Base-by-base conservation (phyloP, 768 basidiomycete genomes). In the Mycena rebaudengoi region DNA sequence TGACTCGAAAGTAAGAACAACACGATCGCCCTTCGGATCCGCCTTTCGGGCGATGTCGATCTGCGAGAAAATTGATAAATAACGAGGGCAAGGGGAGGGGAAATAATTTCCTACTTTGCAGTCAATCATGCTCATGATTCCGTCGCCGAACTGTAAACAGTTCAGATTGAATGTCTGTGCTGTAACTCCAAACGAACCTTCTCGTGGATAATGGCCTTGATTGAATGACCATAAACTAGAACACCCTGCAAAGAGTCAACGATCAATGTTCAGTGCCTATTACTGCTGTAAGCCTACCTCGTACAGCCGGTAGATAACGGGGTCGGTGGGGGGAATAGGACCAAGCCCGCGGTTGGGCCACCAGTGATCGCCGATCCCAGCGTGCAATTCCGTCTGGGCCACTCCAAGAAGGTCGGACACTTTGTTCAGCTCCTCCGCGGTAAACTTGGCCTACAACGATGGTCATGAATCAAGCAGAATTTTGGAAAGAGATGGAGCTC, bases 91-190 rank as follows among this genome's bases (percentile, higher is more conserved):
- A 13, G 7, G 25, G 7, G 32, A 56, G 7, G 29, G 25, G 23
- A 43, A 32, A 7, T 10, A 28, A 18, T 48, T 6, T 33, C 59
- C 4, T 16, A 61, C 82, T 67, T 85, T 88, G 76, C 92, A 94
- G 73, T 94, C 92, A 60, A 94, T 92, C 90, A 94, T 91, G 20
- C 90, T 91, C 91, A 94, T 93, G 63, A 94, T 94, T 5, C 92
- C 92, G 69, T 94, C 92, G 6, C 92, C 92, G 65, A 93, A 94
- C 90, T 91, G 66, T 59, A 12, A 65, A 12, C 29, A 20, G 5
- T 14, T n/a, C 18, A 46, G 20, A 26, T n/a, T 33, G 20, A 45
- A 26, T 41, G 33, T 2, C 26, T 21, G 32, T 18, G 16, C 14
- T 5, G 18, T 30, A 52, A 28, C 8, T n/a, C n/a, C n/a, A 21